phyloP scores from a whole-genome alignment of 495 filamentous ascomycete genomes.

The Aspergillus avenaceus region DNA sequence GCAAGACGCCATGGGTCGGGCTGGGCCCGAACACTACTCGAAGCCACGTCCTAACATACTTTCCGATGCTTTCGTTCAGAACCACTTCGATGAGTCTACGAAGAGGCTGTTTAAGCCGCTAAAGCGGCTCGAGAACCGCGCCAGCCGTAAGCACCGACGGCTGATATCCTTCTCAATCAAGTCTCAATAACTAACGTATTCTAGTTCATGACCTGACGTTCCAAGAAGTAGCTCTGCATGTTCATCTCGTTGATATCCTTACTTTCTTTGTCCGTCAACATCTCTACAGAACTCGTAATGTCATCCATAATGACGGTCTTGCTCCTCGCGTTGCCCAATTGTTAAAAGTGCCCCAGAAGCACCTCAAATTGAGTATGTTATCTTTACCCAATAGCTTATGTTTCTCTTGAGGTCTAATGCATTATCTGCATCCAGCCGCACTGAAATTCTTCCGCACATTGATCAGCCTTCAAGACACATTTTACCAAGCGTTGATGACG shows the following conservation, averaged over 20 bases:
- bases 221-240: conserved; percentile 81
- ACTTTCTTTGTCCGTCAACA: conserved; percentile 94
- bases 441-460: conserved; percentile 93
- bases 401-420: neutral
- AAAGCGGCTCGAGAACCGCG: conserved; percentile 69
- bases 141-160: conserved; percentile 45
- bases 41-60: conserved; percentile 69
- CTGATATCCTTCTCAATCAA: neutral
- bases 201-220: conserved; percentile 61
- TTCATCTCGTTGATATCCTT: conserved; percentile 89
- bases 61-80: conserved; percentile 75
- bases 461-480: conserved; percentile 83
- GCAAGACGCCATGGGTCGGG: conserved; percentile 62
- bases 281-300: conserved; percentile 78
- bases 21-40: conserved; percentile 63
- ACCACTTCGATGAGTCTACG: conserved; percentile 88
- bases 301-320: conserved; percentile 77
- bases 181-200: conserved; percentile 12
- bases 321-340: conserved; percentile 79
- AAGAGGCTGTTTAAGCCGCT: conserved; percentile 83
- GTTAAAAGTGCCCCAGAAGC: conserved; percentile 82
- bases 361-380: conserved; percentile 79
- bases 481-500: conserved; percentile 83
- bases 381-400: neutral
- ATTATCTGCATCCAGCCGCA: conserved; percentile 54